Evolutionary conservation across 192 early-diverging fungal species (phyloP), one percentile per base, ranked within the genome.

Genomic region (Geranomyces michiganensis): DNA sequence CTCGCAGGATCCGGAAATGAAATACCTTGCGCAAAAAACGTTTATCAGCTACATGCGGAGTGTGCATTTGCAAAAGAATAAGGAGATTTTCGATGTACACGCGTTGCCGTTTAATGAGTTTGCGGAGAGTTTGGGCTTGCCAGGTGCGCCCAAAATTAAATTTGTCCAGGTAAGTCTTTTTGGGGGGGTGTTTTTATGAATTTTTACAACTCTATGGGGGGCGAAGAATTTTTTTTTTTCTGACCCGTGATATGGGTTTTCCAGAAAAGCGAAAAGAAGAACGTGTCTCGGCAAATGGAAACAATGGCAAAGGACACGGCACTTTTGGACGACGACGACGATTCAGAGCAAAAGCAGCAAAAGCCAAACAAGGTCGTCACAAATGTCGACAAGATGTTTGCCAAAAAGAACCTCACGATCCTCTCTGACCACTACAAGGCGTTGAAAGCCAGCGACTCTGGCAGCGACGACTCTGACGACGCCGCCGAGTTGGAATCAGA

Each of bases 1-100:
- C 80, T 95, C 95, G 72, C 87, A 96, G 81, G 87, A 92, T 70
- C 88, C 96, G 1, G 95, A 98, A 72, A 91, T 96, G 66, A 97
- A 98, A 81, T 96, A 99, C 76, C 84, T 99, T 27, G 95, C 89
- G 27, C 96, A 99, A 80, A 95, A 96, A 78, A 90, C 94, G 5
- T 97, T 99, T 80, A 91, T 96, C 56, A 92, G 93, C 2, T 99
- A 99, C 75, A 87, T 99, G 84, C 85, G 94, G 7, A 96, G 94
- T 9, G 84, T 98, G 26, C 91, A 93, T 68, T 70, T 99, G 71
- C 94, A 96, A 73, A 86, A 85, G 48, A 91, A 99, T 81, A 99
- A 99, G 81, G 72, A 75, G 1, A 84, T 97, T 30, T 99, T 99
- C 74, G 88, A 94, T 43, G 93, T 97, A 12, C 85, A 91, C 44